These are phyloP conservation scores for Astrothelium macrocarpum DNA, from an alignment of 495 filamentous ascomycete species.

Conservation along the genomic window DNA sequence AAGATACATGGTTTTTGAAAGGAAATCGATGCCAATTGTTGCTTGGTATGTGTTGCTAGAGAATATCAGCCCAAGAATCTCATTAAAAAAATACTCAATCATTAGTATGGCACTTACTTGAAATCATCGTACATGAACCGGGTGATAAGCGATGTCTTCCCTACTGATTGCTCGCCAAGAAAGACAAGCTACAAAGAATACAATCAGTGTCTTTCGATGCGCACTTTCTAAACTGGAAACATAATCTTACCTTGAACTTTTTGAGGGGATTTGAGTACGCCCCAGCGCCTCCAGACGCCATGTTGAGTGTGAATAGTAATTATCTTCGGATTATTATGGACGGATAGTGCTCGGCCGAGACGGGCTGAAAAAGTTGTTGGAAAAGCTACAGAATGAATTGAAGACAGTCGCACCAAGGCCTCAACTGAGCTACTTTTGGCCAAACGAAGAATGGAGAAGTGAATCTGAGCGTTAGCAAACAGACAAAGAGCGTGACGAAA, in stretches of 20 bases:
- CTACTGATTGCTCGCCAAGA: slow-evolving; percentile 97
- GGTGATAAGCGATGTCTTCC: slow-evolving; percentile 96
- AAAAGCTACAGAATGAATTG: neutral
- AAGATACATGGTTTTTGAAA: slow-evolving; percentile 99
- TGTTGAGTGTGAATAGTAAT: neutral
- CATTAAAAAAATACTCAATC: too few species aligned
- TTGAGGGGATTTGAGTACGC: slow-evolving; percentile 98
- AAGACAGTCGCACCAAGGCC: neutral
- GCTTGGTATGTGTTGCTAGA: slow-evolving; percentile 86
- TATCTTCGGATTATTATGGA: neutral
- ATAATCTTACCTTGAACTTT: slow-evolving; percentile 67
- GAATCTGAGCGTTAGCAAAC: neutral
- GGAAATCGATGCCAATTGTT: slow-evolving; percentile 98
- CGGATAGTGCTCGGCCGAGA: neutral
- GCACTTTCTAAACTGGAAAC: neutral
- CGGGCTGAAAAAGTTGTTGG: neutral
- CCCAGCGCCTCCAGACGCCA: slow-evolving; percentile 40
- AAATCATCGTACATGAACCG: slow-evolving; percentile 99
- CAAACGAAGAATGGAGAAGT: neutral
- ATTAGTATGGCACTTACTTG: slow-evolving; percentile 42
- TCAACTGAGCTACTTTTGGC: neutral
- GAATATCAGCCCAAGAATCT: neutral
- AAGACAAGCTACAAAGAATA: slow-evolving; percentile 67
- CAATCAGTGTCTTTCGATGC: neutral
- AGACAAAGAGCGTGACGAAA: neutral